A percentile compares a stretch with the other conserved stretches of the same genome.
Conservation (phyloP, 2,329 filamentous ascomycete genomes). For the Clonostachys rosea region DNA sequence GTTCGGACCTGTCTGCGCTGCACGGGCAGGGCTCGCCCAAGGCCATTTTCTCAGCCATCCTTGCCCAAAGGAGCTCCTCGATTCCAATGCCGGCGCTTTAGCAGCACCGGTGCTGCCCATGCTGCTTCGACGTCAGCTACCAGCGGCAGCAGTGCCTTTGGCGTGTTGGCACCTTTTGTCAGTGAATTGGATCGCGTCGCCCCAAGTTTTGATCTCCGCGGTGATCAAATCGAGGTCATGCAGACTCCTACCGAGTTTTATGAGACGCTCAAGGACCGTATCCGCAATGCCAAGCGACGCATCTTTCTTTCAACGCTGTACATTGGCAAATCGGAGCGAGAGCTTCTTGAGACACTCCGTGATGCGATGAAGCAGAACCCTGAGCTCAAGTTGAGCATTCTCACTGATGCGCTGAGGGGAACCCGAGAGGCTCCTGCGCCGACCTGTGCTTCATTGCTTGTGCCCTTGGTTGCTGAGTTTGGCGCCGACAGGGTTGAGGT, state of each 20-base stretch:
- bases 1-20: slow-evolving; percentile 25
- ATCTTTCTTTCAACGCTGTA: slow-evolving; percentile 97
- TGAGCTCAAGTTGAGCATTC: slow-evolving; percentile 74
- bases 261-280: slow-evolving; percentile 82
- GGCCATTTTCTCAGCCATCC: neutral
- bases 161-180: slow-evolving; percentile 48
- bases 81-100: slow-evolving; percentile 10
- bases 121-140: slow-evolving; percentile 18
- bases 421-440: slow-evolving; percentile 84
- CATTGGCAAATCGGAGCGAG: slow-evolving; percentile 88
- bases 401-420: slow-evolving; percentile 87
- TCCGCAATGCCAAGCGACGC: slow-evolving; percentile 69
- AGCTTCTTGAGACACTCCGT: slow-evolving; percentile 76
- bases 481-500: slow-evolving; percentile 82
- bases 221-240: slow-evolving; percentile 76
- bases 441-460: slow-evolving; percentile 84
- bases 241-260: slow-evolving; percentile 87
- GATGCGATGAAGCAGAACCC: slow-evolving; percentile 72
- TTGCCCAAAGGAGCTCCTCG: slow-evolving; percentile 13
- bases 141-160: slow-evolving; percentile 14
- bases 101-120: slow-evolving; percentile 14
- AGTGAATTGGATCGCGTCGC: slow-evolving; percentile 81
- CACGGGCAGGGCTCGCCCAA: slow-evolving; percentile 11
- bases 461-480: slow-evolving; percentile 79
- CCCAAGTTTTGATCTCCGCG: slow-evolving; percentile 82